Conservation (phyloP, 2,329 filamentous ascomycete genomes). For the Hyphodiscus sp. region DNA sequence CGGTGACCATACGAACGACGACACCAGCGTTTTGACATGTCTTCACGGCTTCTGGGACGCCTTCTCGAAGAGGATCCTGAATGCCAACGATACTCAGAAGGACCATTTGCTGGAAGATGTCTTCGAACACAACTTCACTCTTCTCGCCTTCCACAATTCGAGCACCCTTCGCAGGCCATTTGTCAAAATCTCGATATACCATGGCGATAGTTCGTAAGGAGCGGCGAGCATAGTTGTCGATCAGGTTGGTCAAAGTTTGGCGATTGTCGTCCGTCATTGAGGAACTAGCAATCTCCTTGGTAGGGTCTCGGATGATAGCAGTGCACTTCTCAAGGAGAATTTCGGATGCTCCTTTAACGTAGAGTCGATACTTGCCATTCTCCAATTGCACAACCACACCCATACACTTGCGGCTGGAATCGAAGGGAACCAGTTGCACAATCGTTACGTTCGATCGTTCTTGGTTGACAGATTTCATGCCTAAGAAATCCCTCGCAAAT, state of each 20-base stretch:
- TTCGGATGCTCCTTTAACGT: conserved; percentile 49
- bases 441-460: conserved; percentile 57
- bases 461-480: conserved; percentile 53
- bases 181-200: conserved; percentile 65
- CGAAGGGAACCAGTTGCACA: conserved; percentile 40
- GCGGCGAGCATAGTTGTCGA: conserved; percentile 55
- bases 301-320: conserved; percentile 46
- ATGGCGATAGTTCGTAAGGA: conserved; percentile 72
- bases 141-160: conserved; percentile 51
- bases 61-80: conserved; percentile 64
- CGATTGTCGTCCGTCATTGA: conserved; percentile 51
- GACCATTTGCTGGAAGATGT: conserved; percentile 65
- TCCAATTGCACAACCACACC: conserved; percentile 52
- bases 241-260: conserved; percentile 46
- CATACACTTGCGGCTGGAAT: conserved; percentile 57
- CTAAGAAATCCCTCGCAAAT: conserved; percentile 60
- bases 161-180: conserved; percentile 57
- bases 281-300: conserved; percentile 49
- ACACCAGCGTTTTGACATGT: conserved; percentile 64
- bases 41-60: conserved; percentile 60
- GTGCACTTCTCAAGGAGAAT: conserved; percentile 40
- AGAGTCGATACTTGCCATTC: conserved; percentile 36
- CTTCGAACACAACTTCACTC: conserved; percentile 57
- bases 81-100: conserved; percentile 69
- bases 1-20: conserved; percentile 67